Evolutionary conservation across 768 basidiomycete species (phyloP).

Genomic region (Trametes cinnabarina): DNA sequence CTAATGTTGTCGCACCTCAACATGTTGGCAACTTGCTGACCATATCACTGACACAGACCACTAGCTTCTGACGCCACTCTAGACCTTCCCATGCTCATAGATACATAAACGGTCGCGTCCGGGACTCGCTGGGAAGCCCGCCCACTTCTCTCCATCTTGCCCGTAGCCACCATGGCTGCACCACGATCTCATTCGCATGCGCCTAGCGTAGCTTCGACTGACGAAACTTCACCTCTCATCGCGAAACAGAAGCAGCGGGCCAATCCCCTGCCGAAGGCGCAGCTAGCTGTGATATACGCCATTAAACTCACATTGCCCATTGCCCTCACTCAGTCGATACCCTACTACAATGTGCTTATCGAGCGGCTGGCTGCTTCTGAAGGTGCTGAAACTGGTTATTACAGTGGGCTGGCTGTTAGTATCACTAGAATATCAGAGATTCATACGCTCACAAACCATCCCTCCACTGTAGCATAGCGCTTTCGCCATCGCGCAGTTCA

Average conservation of each 20-base stretch:
- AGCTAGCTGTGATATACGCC: slow-evolving; percentile 54
- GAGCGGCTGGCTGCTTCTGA: slow-evolving; percentile 49
- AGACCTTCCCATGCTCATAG: not conserved
- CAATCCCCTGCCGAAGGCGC: slow-evolving; percentile 52
- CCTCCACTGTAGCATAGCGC: slow-evolving; percentile 47
- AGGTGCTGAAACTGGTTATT: slow-evolving; percentile 60
- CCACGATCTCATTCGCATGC: not conserved
- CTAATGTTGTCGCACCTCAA: not conserved
- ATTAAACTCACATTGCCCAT: slow-evolving; percentile 60
- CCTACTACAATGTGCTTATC: slow-evolving; percentile 68
- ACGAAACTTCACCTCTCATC: not conserved
- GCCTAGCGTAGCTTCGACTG: not conserved
- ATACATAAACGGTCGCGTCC: not conserved
- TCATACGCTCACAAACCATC: not conserved
- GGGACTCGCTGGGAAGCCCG: not conserved
- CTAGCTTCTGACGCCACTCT: not conserved
- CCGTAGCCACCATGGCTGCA: not conserved
- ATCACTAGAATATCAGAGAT: not conserved
- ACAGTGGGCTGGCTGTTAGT: slow-evolving; percentile 63
- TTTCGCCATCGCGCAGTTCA: slow-evolving; percentile 54
- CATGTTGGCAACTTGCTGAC: slow-evolving; percentile 10
- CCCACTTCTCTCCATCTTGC: not conserved
- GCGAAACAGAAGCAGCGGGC: not conserved
- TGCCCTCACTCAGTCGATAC: slow-evolving; percentile 55
- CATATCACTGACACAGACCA: not conserved